Conservation (phyloP, 257 asterid genomes). For the Jacaranda copaia region DNA sequence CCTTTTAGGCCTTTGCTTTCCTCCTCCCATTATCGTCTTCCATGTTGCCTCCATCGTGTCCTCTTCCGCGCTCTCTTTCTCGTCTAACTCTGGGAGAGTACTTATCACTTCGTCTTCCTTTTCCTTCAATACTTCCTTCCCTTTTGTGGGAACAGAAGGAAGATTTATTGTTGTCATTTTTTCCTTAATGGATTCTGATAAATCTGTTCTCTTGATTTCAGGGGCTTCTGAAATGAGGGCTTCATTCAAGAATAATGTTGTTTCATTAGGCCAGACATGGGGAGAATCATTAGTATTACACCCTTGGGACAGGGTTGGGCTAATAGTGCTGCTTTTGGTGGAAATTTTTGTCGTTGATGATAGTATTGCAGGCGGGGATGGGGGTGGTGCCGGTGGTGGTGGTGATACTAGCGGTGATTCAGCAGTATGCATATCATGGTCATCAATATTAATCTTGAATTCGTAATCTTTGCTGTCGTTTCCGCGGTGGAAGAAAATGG, state of each 20-base stretch:
- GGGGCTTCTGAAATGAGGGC: neutral
- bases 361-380: neutral
- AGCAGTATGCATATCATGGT: conserved; percentile 18
- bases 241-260: neutral
- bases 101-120: neutral
- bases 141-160: neutral
- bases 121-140: too few relatives aligned
- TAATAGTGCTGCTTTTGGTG: conserved; percentile 2
- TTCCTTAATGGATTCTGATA: too few relatives aligned
- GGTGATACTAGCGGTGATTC: neutral
- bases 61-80: conserved; percentile 24
- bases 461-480: neutral
- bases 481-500: conserved; percentile 38
- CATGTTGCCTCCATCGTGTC: conserved; percentile 74
- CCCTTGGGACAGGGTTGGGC: neutral
- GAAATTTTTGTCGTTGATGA: neutral
- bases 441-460: conserved; percentile 5
- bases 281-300: neutral
- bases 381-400: conserved; percentile 26
- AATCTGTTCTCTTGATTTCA: conserved; percentile 16
- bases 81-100: neutral
- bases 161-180: neutral
- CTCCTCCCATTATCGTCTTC: conserved; percentile 56
- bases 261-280: too few relatives aligned
- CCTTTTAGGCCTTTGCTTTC: conserved; percentile 32